Evolutionary conservation across 345 rosid genomes (phyloP).

Genomic region (Pugionium dolabratum): DNA sequence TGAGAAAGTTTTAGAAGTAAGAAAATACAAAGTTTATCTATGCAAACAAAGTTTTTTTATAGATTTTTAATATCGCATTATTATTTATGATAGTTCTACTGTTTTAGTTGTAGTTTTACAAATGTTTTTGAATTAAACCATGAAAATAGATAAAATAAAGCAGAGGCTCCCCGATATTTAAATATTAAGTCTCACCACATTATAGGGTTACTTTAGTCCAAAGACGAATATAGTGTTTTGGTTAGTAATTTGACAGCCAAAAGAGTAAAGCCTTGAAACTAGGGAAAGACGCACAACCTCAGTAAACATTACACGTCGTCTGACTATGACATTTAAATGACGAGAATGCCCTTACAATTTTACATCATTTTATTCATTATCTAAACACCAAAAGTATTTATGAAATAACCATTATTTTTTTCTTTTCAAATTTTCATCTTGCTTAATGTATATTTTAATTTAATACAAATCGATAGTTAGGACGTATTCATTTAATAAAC

Average conservation of each 20-base stretch:
- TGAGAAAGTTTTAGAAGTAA: no score
- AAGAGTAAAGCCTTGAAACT: conserved; percentile 41
- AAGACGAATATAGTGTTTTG: conserved; percentile 9
- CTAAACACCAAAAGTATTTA: background rate
- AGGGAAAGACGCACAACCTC: conserved; percentile 30
- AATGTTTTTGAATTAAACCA: background rate
- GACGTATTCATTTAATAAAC: background rate
- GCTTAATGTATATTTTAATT: background rate
- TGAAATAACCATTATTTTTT: background rate
- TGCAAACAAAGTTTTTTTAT: no score
- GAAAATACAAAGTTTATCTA: no score
- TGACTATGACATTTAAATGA: no score
- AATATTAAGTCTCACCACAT: background rate
- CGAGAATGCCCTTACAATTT: no score
- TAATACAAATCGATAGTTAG: background rate
- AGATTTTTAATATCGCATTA: background rate
- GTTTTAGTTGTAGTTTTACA: background rate
- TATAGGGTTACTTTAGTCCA: background rate
- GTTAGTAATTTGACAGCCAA: background rate
- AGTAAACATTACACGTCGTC: conserved; percentile 7
- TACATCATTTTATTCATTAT: no score
- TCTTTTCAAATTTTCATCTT: background rate
- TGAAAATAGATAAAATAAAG: background rate
- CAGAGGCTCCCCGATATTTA: conserved; percentile 12
- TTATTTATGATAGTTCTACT: background rate